phyloP scores from a whole-genome alignment of 208 protist species.

The Crithidia sp. region DNA sequence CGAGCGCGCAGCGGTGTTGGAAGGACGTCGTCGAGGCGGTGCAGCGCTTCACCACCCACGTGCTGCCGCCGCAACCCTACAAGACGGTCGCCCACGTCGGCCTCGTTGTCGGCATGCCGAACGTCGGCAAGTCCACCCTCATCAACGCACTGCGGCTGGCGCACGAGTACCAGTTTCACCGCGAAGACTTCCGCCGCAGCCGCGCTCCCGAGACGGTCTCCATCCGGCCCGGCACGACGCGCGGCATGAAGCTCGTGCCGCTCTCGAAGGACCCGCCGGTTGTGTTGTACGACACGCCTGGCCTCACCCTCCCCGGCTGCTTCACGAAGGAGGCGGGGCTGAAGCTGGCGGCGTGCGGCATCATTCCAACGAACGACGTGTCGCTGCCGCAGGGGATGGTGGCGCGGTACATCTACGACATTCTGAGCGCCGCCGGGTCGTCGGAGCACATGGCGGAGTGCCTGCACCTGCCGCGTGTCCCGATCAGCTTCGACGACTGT shows the following conservation, averaged over 20 bases:
- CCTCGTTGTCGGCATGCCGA: constrained; percentile 94
- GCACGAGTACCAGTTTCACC: constrained; percentile 92
- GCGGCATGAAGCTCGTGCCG: constrained; percentile 79
- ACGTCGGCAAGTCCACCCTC: constrained; percentile 95
- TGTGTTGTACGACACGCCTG: constrained; percentile 89
- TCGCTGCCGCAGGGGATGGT: constrained; percentile 70
- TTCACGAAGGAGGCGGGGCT: constrained; percentile 87
- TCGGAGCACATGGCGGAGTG: constrained; percentile 88
- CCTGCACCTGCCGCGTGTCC: constrained; percentile 78
- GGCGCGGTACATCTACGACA: constrained; percentile 85
- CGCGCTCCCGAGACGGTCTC: constrained; percentile 81
- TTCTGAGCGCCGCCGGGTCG: constrained; percentile 63
- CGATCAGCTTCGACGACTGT: constrained; percentile 91
- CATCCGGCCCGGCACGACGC: constrained; percentile 83
- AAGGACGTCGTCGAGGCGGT: constrained; percentile 80
- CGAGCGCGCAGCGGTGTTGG: constrained; percentile 78
- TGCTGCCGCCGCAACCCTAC: constrained; percentile 65
- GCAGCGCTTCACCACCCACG: constrained; percentile 79
- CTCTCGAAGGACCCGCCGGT: constrained; percentile 83
- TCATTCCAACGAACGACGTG: constrained; percentile 87
- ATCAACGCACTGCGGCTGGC: constrained; percentile 93
- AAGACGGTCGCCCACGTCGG: constrained; percentile 81
- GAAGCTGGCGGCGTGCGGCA: constrained; percentile 85
- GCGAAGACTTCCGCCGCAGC: constrained; percentile 80
- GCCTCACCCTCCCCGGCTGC: constrained; percentile 85